phyloP scores from a whole-genome alignment of 1,139 yeast species.

The Eremothecium coryli region DNA sequence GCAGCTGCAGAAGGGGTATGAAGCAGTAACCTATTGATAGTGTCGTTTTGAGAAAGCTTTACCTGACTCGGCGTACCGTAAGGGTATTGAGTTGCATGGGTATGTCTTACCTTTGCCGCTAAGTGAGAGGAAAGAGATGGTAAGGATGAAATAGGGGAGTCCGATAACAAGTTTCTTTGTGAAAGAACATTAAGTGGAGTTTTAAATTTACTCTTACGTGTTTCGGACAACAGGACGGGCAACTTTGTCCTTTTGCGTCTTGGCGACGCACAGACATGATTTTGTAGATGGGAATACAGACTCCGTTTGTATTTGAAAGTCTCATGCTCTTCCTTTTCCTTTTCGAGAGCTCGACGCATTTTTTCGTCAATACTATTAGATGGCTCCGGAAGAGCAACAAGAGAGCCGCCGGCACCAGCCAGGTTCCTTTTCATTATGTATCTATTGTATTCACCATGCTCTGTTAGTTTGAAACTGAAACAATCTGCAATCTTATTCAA shows the following conservation, averaged over 20 bases:
- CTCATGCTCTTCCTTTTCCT: slow-evolving; percentile 17
- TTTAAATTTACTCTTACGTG: slow-evolving; percentile 19
- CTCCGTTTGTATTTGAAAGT: slow-evolving; percentile 16
- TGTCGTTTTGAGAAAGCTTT: not conserved
- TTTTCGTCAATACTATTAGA: slow-evolving; percentile 22
- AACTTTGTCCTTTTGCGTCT: slow-evolving; percentile 21
- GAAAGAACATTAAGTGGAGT: slow-evolving; percentile 22
- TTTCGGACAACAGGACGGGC: slow-evolving; percentile 27
- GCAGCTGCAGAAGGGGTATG: slow-evolving; percentile 6
- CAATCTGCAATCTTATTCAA: slow-evolving; percentile 17
- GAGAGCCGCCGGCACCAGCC: slow-evolving; percentile 10
- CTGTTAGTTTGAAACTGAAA: slow-evolving; percentile 23
- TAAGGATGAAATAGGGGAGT: slow-evolving; percentile 11
- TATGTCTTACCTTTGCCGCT: slow-evolving; percentile 15
- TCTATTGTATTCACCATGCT: slow-evolving; percentile 21
- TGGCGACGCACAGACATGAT: slow-evolving; percentile 28
- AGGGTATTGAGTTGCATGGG: slow-evolving; percentile 2
- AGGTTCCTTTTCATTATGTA: slow-evolving; percentile 11
- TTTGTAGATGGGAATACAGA: slow-evolving; percentile 26
- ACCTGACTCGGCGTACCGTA: slow-evolving; percentile 10
- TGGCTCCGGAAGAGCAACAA: slow-evolving; percentile 7
- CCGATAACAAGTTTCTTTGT: slow-evolving; percentile 2
- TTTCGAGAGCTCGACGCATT: slow-evolving; percentile 22
- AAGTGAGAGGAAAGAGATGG: slow-evolving; percentile 25
- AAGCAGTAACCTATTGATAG: not conserved